These are phyloP conservation scores for Tremella yokohamensis DNA, from an alignment of 768 basidiomycete genomes.

Conservation along the genomic window DNA sequence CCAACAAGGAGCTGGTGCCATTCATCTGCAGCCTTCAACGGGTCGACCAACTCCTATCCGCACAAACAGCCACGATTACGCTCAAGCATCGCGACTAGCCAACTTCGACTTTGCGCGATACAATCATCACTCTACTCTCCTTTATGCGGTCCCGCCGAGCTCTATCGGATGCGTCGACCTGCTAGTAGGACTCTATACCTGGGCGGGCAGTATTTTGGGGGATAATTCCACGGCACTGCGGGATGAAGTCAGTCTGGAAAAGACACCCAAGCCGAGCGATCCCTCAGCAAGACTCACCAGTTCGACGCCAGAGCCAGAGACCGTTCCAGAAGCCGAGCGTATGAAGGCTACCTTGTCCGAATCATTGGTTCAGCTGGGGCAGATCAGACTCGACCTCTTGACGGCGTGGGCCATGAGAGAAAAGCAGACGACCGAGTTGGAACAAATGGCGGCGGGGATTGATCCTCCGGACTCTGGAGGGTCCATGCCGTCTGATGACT, in stretches of 20 bases:
- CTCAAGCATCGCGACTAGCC: slow-evolving; percentile 35
- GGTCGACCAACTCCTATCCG: slow-evolving; percentile 3
- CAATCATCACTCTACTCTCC: slow-evolving; percentile 39
- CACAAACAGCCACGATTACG: slow-evolving; percentile 15
- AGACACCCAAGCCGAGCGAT: not conserved
- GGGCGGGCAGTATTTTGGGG: slow-evolving; percentile 33
- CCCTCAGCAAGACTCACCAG: slow-evolving; percentile 2
- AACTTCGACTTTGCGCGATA: slow-evolving; percentile 40
- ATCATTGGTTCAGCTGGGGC: slow-evolving; percentile 23
- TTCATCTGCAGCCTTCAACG: not conserved
- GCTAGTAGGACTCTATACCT: slow-evolving; percentile 37
- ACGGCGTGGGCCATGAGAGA: slow-evolving; percentile 33
- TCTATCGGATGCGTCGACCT: slow-evolving; percentile 38
- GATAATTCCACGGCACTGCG: slow-evolving; percentile 14
- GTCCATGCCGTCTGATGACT: not conserved
- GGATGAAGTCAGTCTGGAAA: not conserved
- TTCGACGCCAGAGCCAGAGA: not conserved
- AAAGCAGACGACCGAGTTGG: slow-evolving; percentile 25
- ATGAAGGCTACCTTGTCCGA: not conserved
- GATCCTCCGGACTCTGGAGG: slow-evolving; percentile 6
- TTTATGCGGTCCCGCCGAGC: slow-evolving; percentile 43
- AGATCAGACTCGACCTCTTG: slow-evolving; percentile 24
- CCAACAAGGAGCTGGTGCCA: not conserved
- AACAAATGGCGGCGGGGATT: slow-evolving; percentile 17
- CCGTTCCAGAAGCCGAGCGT: too few relatives aligned